Base-by-base conservation (phyloP, 225 moss, liverwort and hornwort species). In the Straminergon stramineum region DNA sequence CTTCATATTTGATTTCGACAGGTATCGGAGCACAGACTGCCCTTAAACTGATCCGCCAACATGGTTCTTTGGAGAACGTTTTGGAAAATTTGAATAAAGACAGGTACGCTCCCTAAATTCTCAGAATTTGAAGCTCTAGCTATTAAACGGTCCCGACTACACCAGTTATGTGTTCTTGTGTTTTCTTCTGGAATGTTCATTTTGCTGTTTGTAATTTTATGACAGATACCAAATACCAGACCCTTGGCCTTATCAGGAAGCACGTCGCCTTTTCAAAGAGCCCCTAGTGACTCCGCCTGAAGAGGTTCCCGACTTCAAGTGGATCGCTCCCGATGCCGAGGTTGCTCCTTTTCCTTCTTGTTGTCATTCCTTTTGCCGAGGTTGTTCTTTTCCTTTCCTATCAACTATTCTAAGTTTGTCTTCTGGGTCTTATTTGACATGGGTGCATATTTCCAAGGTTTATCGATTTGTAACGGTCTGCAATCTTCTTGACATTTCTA, bases 1-100 rank as follows among this genome's bases (percentile, higher is more conserved):
- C 61, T 88, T 11, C 31, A 35, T 75, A 51, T 58, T 83, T 82
- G 65, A 71, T 63, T 67, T 71, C 90, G 48, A 64, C 92, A 98
- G 97, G 97, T 90, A 95, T 99, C 91, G 99, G 99, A 53, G 92
- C 94, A 52, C 95, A 95, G 87, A 97, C 97, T 63, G 99, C 99
- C 58, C 93, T 99, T 41, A 99, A 99, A 85, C 92, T 99, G 60
- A 97, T 99, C 60, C 96, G 95, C 51, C 97, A 96, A 86, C 93
- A 97, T 93, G 96, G 96, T 63, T 94, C 97, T 84, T 84, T 99
- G 88, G 99, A 99, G 91, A 90, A 68, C 75, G 75, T 97, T 61
- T 69, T 99, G 91, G 97, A 99, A 87, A 97, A 96, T 84, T 52
- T 98, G 87, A 99, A 97, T 90, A 95, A 92, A 94, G 95, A 93